A percentile compares a stretch with the other conserved stretches of the same genome.
Conservation (phyloP, 2,329 filamentous ascomycete genomes). For the Penicillium griseofulvum region DNA sequence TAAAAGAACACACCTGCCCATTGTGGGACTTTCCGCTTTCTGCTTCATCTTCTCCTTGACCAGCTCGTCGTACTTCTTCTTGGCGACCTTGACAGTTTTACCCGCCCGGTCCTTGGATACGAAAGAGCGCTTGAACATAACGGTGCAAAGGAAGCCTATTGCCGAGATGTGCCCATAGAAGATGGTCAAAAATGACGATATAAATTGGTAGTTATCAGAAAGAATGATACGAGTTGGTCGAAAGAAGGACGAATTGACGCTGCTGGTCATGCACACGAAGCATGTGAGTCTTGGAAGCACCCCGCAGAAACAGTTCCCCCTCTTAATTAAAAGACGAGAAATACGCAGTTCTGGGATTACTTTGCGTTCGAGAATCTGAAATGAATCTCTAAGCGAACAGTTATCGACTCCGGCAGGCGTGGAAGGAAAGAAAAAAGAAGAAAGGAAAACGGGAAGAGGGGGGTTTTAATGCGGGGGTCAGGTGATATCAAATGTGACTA, state of each 20-base stretch:
- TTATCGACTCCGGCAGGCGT: constrained; percentile 46
- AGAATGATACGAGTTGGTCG: constrained; percentile 40
- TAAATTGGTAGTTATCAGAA: constrained; percentile 40
- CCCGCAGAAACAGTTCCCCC: constrained; percentile 36
- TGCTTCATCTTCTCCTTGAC: constrained; percentile 85
- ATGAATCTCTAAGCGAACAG: constrained; percentile 30
- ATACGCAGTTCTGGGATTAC: constrained; percentile 29
- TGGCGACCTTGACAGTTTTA: constrained; percentile 76
- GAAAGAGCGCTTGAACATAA: constrained; percentile 93
- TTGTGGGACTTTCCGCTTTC: constrained; percentile 64
- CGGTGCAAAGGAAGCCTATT: constrained; percentile 37
- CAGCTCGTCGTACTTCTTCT: constrained; percentile 74
- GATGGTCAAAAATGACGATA: constrained; percentile 45
- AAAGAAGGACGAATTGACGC: constrained; percentile 41
- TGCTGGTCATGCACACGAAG: constrained; percentile 54
- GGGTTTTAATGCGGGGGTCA: constrained; percentile 26
- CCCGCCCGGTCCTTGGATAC: constrained; percentile 79
- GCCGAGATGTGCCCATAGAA: constrained; percentile 41
- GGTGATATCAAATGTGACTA: constrained; percentile 26
- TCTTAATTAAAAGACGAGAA: constrained; percentile 32
- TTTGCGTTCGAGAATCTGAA: constrained; percentile 50
- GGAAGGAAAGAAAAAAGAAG: constrained; percentile 48
- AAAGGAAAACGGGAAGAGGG: constrained; percentile 32
- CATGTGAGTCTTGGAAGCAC: constrained; percentile 52
- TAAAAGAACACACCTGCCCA: constrained; percentile 45